Base-by-base conservation (phyloP, 2,329 filamentous ascomycete genomes). In the Xylariaceae sp. region DNA sequence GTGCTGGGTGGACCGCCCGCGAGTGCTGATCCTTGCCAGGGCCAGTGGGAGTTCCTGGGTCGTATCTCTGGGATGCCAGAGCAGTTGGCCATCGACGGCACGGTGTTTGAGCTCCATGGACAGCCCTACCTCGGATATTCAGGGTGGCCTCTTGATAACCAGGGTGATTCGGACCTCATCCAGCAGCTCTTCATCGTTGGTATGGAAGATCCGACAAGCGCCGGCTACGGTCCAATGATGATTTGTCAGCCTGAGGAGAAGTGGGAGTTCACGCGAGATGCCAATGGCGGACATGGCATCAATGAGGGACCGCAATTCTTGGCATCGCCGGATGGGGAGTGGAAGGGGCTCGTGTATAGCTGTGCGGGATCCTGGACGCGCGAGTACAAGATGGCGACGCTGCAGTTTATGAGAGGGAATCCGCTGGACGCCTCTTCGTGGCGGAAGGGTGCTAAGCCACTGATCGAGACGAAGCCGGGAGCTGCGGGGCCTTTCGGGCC, bases 241-340 rank as follows among this genome's bases (percentile, higher is more conserved):
- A 54, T 62, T 12, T 51, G 52, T 4, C 29, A 40, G 8, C 57
- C 59, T 4, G 49, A 55, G 13, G 44, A 54, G 16, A 28, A 48
- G 4, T 62, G 60, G 60, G 60, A 62, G 44, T 52, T 60, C 41
- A 57, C 60, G 15, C 51, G 41, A 17, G 57, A 58, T 39, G 41
- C 28, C 17, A 47, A 53, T 15, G 57, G 58, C n/a, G 50, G 48
- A 4, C 57, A 62, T 42, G 57, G 55, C 15, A 61, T 62, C 44
- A 61, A 62, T 46, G 60, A 62, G 44, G 60, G 60, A 0, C 60
- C 60, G 41, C 59, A 62, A 44, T 62, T 58, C 45, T 45, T 62
- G 33, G 15, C 45, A 8, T 51, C 57, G 4, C 60, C 57, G 1
- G 56, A 61, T 26, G 56, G 54, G 11, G 31, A 37, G 13, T 62